Evolutionary conservation across 345 rosid species (phyloP).

Genomic region (Salix suchowensis): DNA sequence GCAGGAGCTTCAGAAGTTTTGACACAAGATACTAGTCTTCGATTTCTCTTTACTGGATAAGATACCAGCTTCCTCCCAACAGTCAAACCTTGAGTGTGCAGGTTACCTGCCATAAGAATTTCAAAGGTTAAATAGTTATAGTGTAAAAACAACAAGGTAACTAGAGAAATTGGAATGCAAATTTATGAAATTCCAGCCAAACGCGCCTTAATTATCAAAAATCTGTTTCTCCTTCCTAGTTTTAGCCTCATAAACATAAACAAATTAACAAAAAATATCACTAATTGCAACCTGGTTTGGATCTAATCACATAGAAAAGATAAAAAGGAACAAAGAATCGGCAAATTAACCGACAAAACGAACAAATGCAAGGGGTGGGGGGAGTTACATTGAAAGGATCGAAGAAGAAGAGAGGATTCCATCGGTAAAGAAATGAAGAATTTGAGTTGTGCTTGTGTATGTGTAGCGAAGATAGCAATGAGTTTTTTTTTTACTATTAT

Average conservation of each 20-base stretch:
- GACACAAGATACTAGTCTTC: conserved; percentile 28
- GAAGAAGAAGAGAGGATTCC: conserved; percentile 68
- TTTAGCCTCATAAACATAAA: neutral
- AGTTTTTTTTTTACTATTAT: neutral
- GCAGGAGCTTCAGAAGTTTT: conserved; percentile 49
- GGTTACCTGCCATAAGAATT: conserved; percentile 21
- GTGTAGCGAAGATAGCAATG: neutral
- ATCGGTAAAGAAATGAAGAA: conserved; percentile 28
- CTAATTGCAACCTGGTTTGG: neutral
- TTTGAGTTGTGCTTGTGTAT: neutral
- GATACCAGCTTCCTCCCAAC: conserved; percentile 13
- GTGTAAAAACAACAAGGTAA: neutral
- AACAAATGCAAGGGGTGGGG: neutral
- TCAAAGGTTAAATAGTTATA: neutral
- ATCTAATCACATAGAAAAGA: neutral
- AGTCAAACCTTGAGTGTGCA: conserved; percentile 26
- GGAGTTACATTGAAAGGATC: conserved; percentile 56
- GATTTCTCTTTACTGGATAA: conserved; percentile 23
- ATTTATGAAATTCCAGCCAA: neutral
- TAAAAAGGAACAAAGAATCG: neutral
- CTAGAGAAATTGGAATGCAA: neutral
- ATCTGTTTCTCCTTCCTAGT: neutral
- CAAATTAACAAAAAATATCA: conserved; percentile 2
- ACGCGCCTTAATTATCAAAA: neutral
- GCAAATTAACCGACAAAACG: neutral